Percentiles rank a stretch among this genome's conserved stretches.
These are phyloP conservation scores for Barbarea vulgaris DNA, from an alignment of 345 rosid genomes.

Conservation along the genomic window DNA sequence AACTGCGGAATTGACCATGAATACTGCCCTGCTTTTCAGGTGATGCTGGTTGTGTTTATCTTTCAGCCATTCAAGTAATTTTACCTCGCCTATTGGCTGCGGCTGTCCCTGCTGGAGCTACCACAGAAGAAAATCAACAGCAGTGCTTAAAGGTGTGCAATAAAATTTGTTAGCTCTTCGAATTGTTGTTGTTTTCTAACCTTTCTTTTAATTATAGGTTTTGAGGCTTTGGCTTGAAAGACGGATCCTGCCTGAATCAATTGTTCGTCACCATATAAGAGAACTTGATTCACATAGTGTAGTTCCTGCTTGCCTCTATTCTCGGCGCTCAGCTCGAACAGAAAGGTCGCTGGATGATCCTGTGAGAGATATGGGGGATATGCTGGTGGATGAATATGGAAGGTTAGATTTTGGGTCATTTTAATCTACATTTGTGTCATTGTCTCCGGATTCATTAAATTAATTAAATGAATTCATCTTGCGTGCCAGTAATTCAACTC, in stretches of 20 bases:
- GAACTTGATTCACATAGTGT: constrained; percentile 68
- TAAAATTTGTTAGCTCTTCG: not conserved
- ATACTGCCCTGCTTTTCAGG: constrained; percentile 47
- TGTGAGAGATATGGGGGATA: constrained; percentile 97
- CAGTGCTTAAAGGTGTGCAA: constrained; percentile 81
- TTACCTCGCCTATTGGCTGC: constrained; percentile 73
- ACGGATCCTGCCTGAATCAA: constrained; percentile 76
- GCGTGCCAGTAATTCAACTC: constrained; percentile 88
- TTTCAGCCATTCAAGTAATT: constrained; percentile 69
- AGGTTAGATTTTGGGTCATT: constrained; percentile 50
- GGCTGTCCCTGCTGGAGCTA: constrained; percentile 87
- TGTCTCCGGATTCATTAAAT: constrained; percentile 18
- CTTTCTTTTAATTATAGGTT: constrained; percentile 52
- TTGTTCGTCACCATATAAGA: constrained; percentile 77
- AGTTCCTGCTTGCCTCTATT: constrained; percentile 69
- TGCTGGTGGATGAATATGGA: constrained; percentile 99
- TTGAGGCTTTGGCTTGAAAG: constrained; percentile 94
- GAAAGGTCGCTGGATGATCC: constrained; percentile 99
- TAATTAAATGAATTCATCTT: constrained; percentile 24
- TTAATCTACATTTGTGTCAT: not conserved
- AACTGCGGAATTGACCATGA: not conserved
- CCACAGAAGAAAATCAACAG: constrained; percentile 76
- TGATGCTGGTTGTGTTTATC: constrained; percentile 68
- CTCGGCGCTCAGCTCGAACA: constrained; percentile 93
- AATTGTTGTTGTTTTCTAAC: not conserved